Evolutionary conservation across 2,329 filamentous ascomycete species (phyloP), one percentile per base, ranked within the genome.

Genomic region (Calonectria hongkongensis): DNA sequence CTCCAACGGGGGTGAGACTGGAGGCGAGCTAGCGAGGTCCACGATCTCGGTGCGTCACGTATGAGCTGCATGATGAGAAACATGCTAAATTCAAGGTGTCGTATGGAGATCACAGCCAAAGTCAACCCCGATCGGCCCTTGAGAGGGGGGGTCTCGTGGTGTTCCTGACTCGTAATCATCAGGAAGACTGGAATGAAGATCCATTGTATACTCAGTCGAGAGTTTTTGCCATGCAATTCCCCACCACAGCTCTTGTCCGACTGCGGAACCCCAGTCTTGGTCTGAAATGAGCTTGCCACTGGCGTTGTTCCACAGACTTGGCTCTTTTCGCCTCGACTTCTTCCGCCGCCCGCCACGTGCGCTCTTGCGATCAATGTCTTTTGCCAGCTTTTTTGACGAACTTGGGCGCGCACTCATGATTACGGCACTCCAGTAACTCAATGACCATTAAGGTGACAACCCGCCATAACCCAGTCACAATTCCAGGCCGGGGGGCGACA

Each of bases 21-120:
- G 25, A 63, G 15, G 56, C 33, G 56, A 39, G 56, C 66, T 64
- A 69, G 66, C 56, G 58, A 65, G 68, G 68, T 41, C 50, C 63
- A 71, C 62, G 63, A 71, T 71, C 51, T 67, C 58, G 51, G 54
- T 33, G 63, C 68, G 43, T 67, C 51, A 62, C 58, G 43, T 66
- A 71, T 71, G 68, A 71, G 68, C 33, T 71, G 68, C 68, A 71
- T 60, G 36, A 60, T 62, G 51, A 71, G 66, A 69, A 69, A 69
- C 47, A 47, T 63, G 8, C 65, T 58, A 56, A 63, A 63, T 25
- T 48, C 33, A 39, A 63, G 58, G 41, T 63, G 58, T 47, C 48
- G 68, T 43, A 48, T 36, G 50, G 60, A 50, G 60, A 65, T 58
- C 41, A 16, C 27, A 27, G 36, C 45, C 33, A 54, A 70, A 56